A percentile compares a stretch with the other conserved stretches of the same genome.
Evolutionary conservation across 129 eudicot species (phyloP).

Genomic region (Deinandra increscens): DNA sequence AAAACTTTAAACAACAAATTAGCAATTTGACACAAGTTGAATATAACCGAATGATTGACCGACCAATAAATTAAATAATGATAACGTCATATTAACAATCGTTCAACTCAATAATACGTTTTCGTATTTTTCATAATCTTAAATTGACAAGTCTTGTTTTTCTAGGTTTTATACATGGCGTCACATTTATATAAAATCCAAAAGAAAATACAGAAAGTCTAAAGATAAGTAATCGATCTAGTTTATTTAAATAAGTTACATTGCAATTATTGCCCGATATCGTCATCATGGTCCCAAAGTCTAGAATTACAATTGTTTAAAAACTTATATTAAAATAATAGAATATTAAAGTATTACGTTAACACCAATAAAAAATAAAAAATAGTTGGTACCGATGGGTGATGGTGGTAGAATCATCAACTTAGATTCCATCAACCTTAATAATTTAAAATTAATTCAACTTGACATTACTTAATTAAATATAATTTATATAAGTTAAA

Average conservation of each 20-base stretch:
- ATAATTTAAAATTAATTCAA: slow-evolving; percentile 16
- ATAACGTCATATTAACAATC: neutral
- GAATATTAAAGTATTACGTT: neutral
- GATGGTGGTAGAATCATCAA: slow-evolving; percentile 24
- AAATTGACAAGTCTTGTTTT: neutral
- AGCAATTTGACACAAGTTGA: neutral
- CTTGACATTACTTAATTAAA: slow-evolving; percentile 7
- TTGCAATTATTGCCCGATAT: slow-evolving; percentile 26
- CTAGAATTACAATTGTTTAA: slow-evolving; percentile 11
- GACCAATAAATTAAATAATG: neutral
- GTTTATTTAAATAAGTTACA: slow-evolving; percentile 1
- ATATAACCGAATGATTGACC: neutral
- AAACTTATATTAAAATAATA: no score
- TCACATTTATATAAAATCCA: neutral
- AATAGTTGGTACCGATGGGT: slow-evolving; percentile 28
- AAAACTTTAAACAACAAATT: neutral
- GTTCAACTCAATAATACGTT: neutral
- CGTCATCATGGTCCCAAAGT: slow-evolving; percentile 39
- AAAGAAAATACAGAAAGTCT: neutral
- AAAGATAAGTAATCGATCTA: slow-evolving; percentile 19
- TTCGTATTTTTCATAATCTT: neutral
- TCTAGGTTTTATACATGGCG: neutral
- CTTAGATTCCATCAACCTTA: slow-evolving; percentile 39
- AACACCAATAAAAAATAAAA: slow-evolving; percentile 26
- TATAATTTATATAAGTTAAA: neutral